These are phyloP conservation scores for Nannochloropsis gaditana DNA, from an alignment of 108 stramenopile species.

Conservation along the genomic window DNA sequence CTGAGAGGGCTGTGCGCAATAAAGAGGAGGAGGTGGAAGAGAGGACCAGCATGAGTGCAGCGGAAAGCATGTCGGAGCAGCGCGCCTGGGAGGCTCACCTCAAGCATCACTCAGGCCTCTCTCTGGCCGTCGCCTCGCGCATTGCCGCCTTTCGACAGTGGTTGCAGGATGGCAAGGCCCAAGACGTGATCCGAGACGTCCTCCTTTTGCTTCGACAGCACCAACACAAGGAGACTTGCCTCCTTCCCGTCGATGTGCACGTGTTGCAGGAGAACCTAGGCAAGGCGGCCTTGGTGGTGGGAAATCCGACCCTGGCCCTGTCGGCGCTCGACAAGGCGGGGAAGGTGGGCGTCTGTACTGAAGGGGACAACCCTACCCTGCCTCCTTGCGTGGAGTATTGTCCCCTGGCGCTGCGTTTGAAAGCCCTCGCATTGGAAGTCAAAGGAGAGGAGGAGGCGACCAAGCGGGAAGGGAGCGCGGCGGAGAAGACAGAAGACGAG, in stretches of 20 bases:
- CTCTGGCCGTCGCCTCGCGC: neutral
- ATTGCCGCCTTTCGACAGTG: neutral
- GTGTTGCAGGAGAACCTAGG: neutral
- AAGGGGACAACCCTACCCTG: neutral
- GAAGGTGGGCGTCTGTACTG: neutral
- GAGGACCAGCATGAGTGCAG: neutral
- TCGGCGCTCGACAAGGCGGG: neutral
- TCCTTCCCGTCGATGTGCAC: constrained; percentile 1
- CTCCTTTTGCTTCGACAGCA: neutral
- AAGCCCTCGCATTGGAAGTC: neutral
- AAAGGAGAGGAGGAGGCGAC: neutral
- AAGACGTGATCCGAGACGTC: neutral
- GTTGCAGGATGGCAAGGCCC: neutral
- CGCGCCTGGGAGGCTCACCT: neutral
- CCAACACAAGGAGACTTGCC: neutral
- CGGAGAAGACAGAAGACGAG: neutral
- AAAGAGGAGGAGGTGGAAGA: neutral
- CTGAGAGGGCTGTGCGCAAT: neutral
- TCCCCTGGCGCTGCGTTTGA: neutral
- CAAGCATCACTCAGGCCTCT: neutral
- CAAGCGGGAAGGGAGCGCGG: neutral
- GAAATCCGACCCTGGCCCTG: neutral
- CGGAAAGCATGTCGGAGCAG: neutral
- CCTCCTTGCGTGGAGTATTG: neutral
- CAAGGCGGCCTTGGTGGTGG: neutral